Base-by-base conservation (phyloP, 306 rosid species). In the Canavalia gladiata region DNA sequence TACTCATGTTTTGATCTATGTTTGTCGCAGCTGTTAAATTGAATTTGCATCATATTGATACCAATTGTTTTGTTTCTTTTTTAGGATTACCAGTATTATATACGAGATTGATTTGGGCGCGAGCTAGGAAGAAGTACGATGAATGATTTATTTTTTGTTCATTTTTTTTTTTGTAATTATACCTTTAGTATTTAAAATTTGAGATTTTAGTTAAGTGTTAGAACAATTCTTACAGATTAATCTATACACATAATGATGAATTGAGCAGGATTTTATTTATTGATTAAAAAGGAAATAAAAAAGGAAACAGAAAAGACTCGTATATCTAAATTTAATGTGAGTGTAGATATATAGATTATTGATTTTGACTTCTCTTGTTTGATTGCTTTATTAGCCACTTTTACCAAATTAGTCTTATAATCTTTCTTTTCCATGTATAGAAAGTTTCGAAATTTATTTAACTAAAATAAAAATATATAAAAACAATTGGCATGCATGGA, bases 321-420 rank as follows among this genome's bases (percentile, higher is more conserved):
- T 37, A 2, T 30, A 3, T 62, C 33, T 62, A 50, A 42, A 51
- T 39, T 7, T 29, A 8, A 81, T n/a, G 8, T 0, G 3, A 34
- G 7, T 37, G 47, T 34, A 33, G 9, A 59, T 33, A 11, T 25
- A 8, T 57, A n/a, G 49, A 39, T 41, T 30, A 35, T 3, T 4
- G 30, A 72, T 51, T 55, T 80, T 62, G 72, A 39, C 33, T 49
- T 58, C 56, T 50, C 65, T 37, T 46, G 55, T 25, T 49, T 60
- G 35, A 28, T 28, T 45, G 49, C 31, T 51, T 37, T 57, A 2
- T 2, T 49, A 37, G 25, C 47, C 7, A 47, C 47, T 50, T 30
- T 41, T 31, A 60, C 46, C 31, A 60, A 51, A 42, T 33, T 18
- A 9, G 18, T 47, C 37, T 4, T 4, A n/a, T 1, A 74, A 34